Evolutionary conservation across 2,329 filamentous ascomycete species (phyloP), one percentile per base, ranked within the genome.

Genomic region (Amesomyces nigricolor): DNA sequence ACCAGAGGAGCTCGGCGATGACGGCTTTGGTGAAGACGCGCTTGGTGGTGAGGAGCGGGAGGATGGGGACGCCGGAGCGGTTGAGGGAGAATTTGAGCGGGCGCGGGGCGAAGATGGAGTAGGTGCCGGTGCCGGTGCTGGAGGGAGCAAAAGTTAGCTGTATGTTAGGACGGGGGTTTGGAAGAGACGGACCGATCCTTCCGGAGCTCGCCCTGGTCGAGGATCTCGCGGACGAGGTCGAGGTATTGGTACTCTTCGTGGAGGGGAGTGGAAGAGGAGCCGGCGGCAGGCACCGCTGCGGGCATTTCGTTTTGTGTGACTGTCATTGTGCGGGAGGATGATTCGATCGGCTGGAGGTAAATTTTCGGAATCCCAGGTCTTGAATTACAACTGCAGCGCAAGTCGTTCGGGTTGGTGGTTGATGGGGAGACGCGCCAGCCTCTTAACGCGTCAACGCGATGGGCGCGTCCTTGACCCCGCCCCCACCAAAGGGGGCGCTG

Each of bases 201-300:
- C 16, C 94, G 86, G 68, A 91, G 86, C 71, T 99, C 94, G 66
- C 94, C 94, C 26, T 82, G 75, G 14, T 83, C 76, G 14, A 99
- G 78, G 66, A 97, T 96, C 62, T 89, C 82, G 62, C 85, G 86
- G 60, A 97, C 90, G 26, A 99, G 80, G 65, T 92, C 81, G 57
- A 99, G 85, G 70, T 99, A 99, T 73, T 97, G 94, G 67, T 91
- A 78, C 74, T 99, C 94, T 75, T 97, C 91, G 67, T 96, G 90
- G 22, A 65, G 56, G 9, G 53, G 9, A 30, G 49, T 10, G 42
- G 57, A 37, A 16, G 44, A 5, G 5, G 44, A 2, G 4, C 48
- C 37, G 10, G 60, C 42, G 40, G 51, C 29, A 6, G 56, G 44
- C 3, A 53, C 46, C 44, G 16, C 52, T 5, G 53, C 17, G 17